Base-by-base conservation (phyloP, 805 yeast species). In the Ogataea populi-albae region DNA sequence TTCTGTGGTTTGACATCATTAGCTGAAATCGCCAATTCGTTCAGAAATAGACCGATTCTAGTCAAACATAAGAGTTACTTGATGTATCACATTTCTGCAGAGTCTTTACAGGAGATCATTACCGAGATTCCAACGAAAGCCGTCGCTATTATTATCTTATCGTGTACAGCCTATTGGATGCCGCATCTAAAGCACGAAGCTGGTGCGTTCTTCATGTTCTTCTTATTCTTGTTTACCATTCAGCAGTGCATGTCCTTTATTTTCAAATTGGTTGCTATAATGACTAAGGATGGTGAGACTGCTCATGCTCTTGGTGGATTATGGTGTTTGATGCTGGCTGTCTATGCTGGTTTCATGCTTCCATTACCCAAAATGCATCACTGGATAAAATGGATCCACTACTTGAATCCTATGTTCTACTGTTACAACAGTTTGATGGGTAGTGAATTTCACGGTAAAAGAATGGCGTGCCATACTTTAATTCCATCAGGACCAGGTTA, bases 11-110 rank as follows among this genome's bases (percentile, higher is more conserved):
- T 78, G 45, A 70, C 81, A 2, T 75, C 83, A 6, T 62, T 79
- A 40, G 78, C 81, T 55, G 85, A 77, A 62, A 76, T 79, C 46
- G 71, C 79, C 50, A 64, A 75, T 17, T 68, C 79, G 33, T 79
- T 75, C 53, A 73, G 75, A 34, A 73, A 73, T 32, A 73, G 84
- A 65, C 74, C 77, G 12, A 76, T 79, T 46, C 68, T 79, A 32
- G 78, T 75, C 43, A 79, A 78, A 51, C 86, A 79, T 49, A 76
- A 73, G 54, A 66, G 78, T 30, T 78, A 74, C 50, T 77, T 82
- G 15, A 68, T 79, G 68, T 79, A 78, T 52, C 73, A 79, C 41
- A 71, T 76, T 25, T 70, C 84, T 22, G 82, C 81, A 25, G 83
- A 79, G 61, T 78, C 81, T 5, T 50, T 79, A 34, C 81, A 79